Evolutionary conservation across 2,329 filamentous ascomycete genomes (phyloP), one percentile per base, ranked within the genome.

Genomic region (Ploettnerulaceae sp.): DNA sequence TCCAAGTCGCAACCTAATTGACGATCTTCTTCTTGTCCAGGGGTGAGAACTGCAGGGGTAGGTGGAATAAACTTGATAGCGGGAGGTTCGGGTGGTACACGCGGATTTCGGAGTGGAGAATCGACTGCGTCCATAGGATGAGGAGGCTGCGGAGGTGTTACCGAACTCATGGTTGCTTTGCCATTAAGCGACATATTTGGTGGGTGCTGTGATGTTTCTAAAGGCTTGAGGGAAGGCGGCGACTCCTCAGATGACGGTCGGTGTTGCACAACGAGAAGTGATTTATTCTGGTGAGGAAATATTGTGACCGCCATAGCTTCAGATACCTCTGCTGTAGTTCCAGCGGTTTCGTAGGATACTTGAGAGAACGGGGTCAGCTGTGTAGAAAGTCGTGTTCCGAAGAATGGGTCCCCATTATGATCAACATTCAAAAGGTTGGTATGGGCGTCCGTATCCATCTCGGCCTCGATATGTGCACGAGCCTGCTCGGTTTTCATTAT

Each of bases 211-310:
- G 50, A 42, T 17, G 40, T 46, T n/a, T 55, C 49, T 12, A 48
- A 38, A 22, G 49, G 20, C 25, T 52, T 50, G 5, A 51, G 32
- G 21, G 45, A 20, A 12, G 47, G 40, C 9, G 46, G 48, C 8
- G 49, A 56, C 9, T 48, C 24, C 12, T 56, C 53, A 8, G 53
- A 48, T 25, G 54, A 47, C 14, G 52, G 33, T 33, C 41, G 41
- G 22, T 62, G 60, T 34, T 63, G 50, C 9, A 83, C 75, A 64
- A 83, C 71, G 32, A 82, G 62, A 8, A 84, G 66, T 4, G 80
- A 84, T 37, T 74, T 80, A 55, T 82, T 83, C 56, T 83, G 78
- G 53, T 84, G 80, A 15, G 76, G 72, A 54, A 75, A 81, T 56
- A 84, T 78, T 50, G 72, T 79, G 45, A 84, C 72, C 29, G 76